Conservation (phyloP, 1,284 basidiomycete genomes). For the Pseudozyma flocculosa region DNA sequence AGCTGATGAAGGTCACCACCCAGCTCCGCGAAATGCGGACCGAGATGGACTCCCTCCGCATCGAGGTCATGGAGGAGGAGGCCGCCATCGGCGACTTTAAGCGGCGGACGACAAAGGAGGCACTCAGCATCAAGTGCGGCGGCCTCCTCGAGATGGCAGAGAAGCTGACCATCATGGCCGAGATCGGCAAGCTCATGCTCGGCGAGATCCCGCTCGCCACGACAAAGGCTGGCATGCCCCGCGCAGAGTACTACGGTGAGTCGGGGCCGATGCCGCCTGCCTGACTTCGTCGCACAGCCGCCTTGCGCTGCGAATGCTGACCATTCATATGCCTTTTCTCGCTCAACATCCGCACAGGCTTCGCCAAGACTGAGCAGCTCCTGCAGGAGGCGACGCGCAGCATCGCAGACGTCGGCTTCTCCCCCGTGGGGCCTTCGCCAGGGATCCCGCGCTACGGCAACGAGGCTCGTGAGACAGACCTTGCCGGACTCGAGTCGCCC, state of each 20-base stretch:
- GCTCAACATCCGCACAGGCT: slow-evolving; percentile 1
- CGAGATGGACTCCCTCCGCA: slow-evolving; percentile 74
- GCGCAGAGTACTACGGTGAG: slow-evolving; percentile 68
- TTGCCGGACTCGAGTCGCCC: slow-evolving; percentile 17
- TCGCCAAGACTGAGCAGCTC: slow-evolving; percentile 43
- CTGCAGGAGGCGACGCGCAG: slow-evolving; percentile 42
- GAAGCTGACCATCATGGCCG: slow-evolving; percentile 81
- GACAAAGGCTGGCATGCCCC: slow-evolving; percentile 76
- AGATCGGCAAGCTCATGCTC: slow-evolving; percentile 76
- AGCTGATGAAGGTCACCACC: slow-evolving; percentile 74
- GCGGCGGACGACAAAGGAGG: slow-evolving; percentile 68
- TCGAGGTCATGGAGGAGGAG: slow-evolving; percentile 81
- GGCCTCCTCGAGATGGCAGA: slow-evolving; percentile 81
- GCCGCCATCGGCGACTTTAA: slow-evolving; percentile 82
- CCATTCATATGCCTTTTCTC: too few relatives aligned
- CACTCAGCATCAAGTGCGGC: slow-evolving; percentile 83
- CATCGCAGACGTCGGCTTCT: slow-evolving; percentile 47
- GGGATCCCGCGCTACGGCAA: slow-evolving; percentile 22
- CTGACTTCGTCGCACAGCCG: too few relatives aligned
- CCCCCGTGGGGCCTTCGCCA: slow-evolving; percentile 24
- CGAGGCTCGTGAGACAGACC: not conserved
- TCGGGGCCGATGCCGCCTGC: too few relatives aligned
- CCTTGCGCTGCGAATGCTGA: not conserved
- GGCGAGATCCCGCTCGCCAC: slow-evolving; percentile 78
- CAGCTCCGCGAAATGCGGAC: slow-evolving; percentile 71